Base-by-base conservation (phyloP, 2,329 filamentous ascomycete genomes). In the Daldinia eschscholtzii region DNA sequence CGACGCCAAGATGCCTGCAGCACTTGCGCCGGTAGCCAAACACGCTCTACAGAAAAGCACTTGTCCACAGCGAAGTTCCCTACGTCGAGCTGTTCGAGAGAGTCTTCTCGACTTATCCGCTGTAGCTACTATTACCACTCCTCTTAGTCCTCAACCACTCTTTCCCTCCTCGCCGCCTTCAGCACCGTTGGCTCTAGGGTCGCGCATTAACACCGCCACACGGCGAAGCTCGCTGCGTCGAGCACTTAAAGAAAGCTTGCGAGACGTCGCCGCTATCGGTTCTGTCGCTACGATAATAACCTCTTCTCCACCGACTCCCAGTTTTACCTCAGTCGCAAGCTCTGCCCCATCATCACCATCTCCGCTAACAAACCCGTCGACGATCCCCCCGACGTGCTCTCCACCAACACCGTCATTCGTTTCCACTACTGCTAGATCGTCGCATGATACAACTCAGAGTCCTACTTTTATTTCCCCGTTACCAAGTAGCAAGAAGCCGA, bases 11-110 rank as follows among this genome's bases (percentile, higher is more conserved):
- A 67, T 50, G 30, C 39, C 60, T n/a, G 18, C 10, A 9, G 39
- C 2, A 12, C 60, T 57, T 28, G 44, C 35, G 3, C 26, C 60
- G 15, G n/a, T 37, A 4, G 3, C 44, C 18, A 61, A 48, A 20
- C 44, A 30, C 37, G 26, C 28, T 59, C 48, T 44, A n/a, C 60
- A 33, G 6, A 62, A 61, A 15, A 28, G 50, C 26, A n/a, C 35
- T 13, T 23, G 20, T 44, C 53, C 73, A 12, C 59, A 74, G 53
- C 60, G 71, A 35, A 71, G 66, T 48, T 76, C 73, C 3, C 37
- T 74, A 6, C 74, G 71, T 30, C 46, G 30, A 46, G 68, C 70
- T 6, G 33, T 72, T 13, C 60, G 57, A 20, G 55, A 62, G 18
- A 72, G 70, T 23, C 61, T 64, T 0, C 64, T 33, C 12, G 64